Evolutionary conservation across 192 early-diverging fungal species (phyloP), one percentile per base, ranked within the genome.

Genomic region (Mortierella claussenii): DNA sequence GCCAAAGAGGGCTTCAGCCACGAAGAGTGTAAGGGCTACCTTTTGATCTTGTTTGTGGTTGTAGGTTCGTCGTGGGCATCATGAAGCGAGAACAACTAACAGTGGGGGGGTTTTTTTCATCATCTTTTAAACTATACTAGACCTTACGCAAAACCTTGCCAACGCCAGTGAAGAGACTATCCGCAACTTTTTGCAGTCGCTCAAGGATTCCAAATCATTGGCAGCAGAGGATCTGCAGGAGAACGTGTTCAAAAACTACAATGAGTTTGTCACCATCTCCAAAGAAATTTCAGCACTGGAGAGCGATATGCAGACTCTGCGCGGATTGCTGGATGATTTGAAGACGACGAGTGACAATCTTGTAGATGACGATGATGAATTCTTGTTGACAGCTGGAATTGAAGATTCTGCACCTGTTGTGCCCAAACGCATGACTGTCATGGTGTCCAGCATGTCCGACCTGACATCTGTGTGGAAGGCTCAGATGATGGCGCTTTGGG

Each of bases 191-290:
- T 78, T 85, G 37, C 74, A 81, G 32, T 75, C 79, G 6, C 70
- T 95, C 2, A 76, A 78, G 30, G 90, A 90, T 61, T 88, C 93
- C 0, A 85, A 87, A 59, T 87, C 90, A 13, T 65, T 83, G 20
- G 91, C 91, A 9, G 89, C 91, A 24, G 79, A 65, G 4, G 90
- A 93, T 56, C 74, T 95, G 18, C 92, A 94, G 49, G 81, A 87
- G n/a, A 94, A 94, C 66, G 93, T 95, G 11, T 93, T 89, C 79
- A 83, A 83, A 50, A 95, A 95, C 71, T 95, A 95, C 66, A 87
- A 78, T 43, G 92, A 94, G 60, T 95, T 95, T 71, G 92, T 95
- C 17, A 84, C 83, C 32, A 95, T 95, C 47, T 93, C 91, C 32
- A 93, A 95, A 52, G 94, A 95, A 56, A 94, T 95, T 37, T 83